Conservation (phyloP, 1,139 yeast species). For the Wickerhamiella infanticola region DNA sequence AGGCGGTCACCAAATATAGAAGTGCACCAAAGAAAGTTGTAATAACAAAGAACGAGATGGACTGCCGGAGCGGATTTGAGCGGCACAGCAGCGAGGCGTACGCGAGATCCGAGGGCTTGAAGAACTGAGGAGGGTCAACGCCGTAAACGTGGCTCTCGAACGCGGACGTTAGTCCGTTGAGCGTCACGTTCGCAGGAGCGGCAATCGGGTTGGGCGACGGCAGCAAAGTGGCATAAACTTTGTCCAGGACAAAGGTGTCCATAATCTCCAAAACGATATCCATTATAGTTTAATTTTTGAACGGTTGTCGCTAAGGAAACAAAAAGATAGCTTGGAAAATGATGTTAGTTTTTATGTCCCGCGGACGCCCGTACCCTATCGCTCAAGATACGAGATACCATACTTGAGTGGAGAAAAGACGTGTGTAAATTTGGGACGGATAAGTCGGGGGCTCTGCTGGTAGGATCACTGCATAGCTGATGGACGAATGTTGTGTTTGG, state of each 20-base stretch:
- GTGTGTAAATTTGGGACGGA: too few species aligned
- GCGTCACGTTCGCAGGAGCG: conserved; percentile 1
- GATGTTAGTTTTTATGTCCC: background rate
- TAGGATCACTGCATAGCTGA: too few species aligned
- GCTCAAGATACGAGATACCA: background rate
- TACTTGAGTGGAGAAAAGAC: too few species aligned
- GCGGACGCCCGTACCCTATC: background rate
- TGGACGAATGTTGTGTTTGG: too few species aligned
- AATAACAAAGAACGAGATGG: conserved; percentile 48
- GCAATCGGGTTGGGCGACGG: conserved; percentile 23
- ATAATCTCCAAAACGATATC: conserved; percentile 73
- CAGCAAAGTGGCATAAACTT: conserved; percentile 43
- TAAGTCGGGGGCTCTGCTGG: too few species aligned
- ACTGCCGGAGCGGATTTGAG: conserved; percentile 57
- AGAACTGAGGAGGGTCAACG: conserved; percentile 12
- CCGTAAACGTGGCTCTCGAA: conserved; percentile 13
- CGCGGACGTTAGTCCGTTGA: conserved; percentile 6
- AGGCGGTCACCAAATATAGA: conserved; percentile 62
- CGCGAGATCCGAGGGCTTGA: conserved; percentile 38
- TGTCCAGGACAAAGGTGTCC: conserved; percentile 61
- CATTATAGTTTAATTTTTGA: conserved; percentile 31
- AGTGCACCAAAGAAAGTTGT: conserved; percentile 76
- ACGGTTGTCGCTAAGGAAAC: background rate
- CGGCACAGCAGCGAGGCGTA: conserved; percentile 52
- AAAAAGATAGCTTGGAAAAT: background rate